Evolutionary conservation across 768 basidiomycete genomes (phyloP).

Genomic region (Tylopilus sp.): DNA sequence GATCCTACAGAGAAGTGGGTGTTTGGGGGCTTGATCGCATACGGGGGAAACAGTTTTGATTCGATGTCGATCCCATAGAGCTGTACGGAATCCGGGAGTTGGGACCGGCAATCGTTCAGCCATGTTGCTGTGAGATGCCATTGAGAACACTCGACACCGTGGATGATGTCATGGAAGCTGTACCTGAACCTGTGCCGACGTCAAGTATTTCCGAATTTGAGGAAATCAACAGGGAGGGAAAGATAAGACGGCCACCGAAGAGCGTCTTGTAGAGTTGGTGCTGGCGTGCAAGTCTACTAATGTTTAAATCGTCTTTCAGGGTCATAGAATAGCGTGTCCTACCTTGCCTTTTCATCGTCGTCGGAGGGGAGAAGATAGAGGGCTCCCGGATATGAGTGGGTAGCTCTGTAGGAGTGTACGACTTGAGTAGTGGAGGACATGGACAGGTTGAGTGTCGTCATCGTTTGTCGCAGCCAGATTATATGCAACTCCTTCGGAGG

Average conservation of each 20-base stretch:
- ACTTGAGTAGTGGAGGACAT: neutral
- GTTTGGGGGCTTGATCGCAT: neutral
- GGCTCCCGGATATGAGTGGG: constrained; percentile 10
- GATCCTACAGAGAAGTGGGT: neutral
- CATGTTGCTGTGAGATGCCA: constrained; percentile 6
- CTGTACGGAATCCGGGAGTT: constrained; percentile 9
- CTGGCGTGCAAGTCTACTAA: constrained; percentile 14
- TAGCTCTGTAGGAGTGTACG: neutral
- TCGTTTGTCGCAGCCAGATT: neutral
- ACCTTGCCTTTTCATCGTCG: constrained; percentile 17
- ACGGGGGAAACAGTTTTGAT: neutral
- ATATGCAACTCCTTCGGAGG: too few species aligned
- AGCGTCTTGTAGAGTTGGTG: constrained; percentile 17
- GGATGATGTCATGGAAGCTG: neutral
- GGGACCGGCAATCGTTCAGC: constrained; percentile 13
- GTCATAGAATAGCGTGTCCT: neutral
- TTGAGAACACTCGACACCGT: neutral
- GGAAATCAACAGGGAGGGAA: constrained; percentile 7
- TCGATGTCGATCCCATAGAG: constrained; percentile 7
- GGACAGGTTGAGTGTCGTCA: neutral
- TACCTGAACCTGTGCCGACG: constrained; percentile 25
- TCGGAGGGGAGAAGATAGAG: constrained; percentile 24
- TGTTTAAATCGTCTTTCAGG: neutral
- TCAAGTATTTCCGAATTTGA: constrained; percentile 16
- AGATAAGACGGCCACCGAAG: constrained; percentile 15